Evolutionary conservation across 129 eudicot genomes (phyloP).

Genomic region (Flaveria trinervia): DNA sequence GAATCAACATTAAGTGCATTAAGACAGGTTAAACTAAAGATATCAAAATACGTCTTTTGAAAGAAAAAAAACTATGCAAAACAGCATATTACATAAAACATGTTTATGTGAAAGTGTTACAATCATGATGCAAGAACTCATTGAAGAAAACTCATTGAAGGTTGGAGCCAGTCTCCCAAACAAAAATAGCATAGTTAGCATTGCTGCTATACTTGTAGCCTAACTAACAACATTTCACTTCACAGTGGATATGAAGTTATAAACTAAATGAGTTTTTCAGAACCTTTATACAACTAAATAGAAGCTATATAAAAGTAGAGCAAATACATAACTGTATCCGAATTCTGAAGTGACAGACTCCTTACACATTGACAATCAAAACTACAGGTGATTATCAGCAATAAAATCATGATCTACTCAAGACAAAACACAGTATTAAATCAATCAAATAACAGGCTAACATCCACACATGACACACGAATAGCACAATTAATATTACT

Average conservation of each 20-base stretch:
- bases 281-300: neutral
- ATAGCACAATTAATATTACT: neutral
- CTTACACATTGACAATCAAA: neutral
- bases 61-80: conserved; percentile 7
- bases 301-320: neutral
- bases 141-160: neutral
- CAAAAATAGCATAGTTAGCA: neutral
- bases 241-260: conserved; percentile 8
- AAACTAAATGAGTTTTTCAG: neutral
- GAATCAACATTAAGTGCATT: conserved; percentile 36
- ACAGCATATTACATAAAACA: neutral
- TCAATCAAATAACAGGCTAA: neutral
- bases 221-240: conserved; percentile 3
- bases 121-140: neutral
- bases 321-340: neutral
- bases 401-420: conserved; percentile 10
- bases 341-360: neutral
- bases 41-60: neutral
- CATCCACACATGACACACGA: neutral
- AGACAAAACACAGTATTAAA: neutral
- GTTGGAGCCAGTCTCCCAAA: conserved; percentile 16
- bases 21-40: conserved; percentile 14
- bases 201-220: conserved; percentile 6
- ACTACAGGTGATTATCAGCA: neutral
- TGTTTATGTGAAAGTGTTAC: conserved; percentile 9